Percentiles rank a stretch among this genome's conserved stretches.
phyloP scores from a whole-genome alignment of 371 early-diverging fungal genomes.

The Mortierella sp. region DNA sequence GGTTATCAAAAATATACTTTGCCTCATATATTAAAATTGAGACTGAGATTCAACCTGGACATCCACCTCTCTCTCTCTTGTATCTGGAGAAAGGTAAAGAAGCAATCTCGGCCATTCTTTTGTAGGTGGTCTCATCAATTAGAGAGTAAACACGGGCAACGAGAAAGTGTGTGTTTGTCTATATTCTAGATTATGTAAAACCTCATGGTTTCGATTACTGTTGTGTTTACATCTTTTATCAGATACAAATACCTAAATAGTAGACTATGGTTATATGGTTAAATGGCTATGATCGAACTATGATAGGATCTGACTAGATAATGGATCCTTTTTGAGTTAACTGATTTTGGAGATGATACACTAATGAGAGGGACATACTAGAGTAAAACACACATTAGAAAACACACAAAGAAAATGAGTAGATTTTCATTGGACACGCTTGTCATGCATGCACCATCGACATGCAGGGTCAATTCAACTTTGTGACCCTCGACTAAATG shows the following conservation, averaged over 20 bases:
- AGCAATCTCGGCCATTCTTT: not conserved
- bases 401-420: not conserved
- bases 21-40: too few relatives aligned
- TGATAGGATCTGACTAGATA: not conserved
- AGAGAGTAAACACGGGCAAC: not conserved
- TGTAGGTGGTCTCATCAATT: not conserved
- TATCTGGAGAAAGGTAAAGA: not conserved
- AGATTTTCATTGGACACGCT: not conserved
- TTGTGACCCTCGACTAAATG: not conserved
- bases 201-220: not conserved
- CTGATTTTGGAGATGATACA: not conserved
- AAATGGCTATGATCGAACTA: not conserved
- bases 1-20: too few relatives aligned
- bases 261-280: not conserved
- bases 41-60: not conserved
- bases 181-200: constrained; percentile 7
- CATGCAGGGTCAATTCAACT: constrained; percentile 14
- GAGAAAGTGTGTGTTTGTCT: not conserved
- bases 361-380: not conserved
- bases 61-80: not conserved
- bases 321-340: not conserved
- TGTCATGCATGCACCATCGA: constrained; percentile 5
- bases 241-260: not conserved
- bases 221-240: not conserved
- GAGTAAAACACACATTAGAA: not conserved